These are phyloP conservation scores for Annona cherimola DNA, from an alignment of 164 flowering plant species.

Conservation along the genomic window DNA sequence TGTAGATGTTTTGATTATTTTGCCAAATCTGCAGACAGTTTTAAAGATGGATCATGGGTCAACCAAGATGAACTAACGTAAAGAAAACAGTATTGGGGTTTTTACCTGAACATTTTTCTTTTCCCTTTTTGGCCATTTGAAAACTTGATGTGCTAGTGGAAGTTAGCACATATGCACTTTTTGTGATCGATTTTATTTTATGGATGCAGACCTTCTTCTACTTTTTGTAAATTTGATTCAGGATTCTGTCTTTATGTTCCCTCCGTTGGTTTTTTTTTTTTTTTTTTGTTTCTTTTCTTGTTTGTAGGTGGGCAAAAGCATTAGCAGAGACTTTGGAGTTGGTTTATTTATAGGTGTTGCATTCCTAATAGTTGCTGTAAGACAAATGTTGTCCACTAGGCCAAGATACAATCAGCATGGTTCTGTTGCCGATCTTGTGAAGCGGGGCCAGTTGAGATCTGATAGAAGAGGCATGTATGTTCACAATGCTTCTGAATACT, in stretches of 20 bases:
- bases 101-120: too few species aligned
- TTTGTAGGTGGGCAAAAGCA: conserved; percentile 39
- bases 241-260: not conserved
- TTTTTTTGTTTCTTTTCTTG: not conserved
- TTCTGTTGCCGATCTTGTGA: conserved; percentile 91
- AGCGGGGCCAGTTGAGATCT: conserved; percentile 91
- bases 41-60: too few species aligned
- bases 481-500: conserved; percentile 12
- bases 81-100: too few species aligned
- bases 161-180: too few species aligned
- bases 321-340: conserved; percentile 31
- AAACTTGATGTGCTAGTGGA: too few species aligned
- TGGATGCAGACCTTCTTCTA: too few species aligned
- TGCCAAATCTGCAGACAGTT: too few species aligned
- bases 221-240: too few species aligned
- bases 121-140: too few species aligned
- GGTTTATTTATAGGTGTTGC: conserved; percentile 45
- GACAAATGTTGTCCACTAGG: conserved; percentile 40
- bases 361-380: conserved; percentile 39
- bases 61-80: too few species aligned
- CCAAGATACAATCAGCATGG: conserved; percentile 51
- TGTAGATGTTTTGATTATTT: too few species aligned
- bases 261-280: not conserved
- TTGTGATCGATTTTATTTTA: too few species aligned
- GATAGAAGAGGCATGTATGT: conserved; percentile 99